A percentile compares a stretch with the other conserved stretches of the same genome.
Conservation (phyloP, 805 yeast species). For the Ogataea zsoltii region DNA sequence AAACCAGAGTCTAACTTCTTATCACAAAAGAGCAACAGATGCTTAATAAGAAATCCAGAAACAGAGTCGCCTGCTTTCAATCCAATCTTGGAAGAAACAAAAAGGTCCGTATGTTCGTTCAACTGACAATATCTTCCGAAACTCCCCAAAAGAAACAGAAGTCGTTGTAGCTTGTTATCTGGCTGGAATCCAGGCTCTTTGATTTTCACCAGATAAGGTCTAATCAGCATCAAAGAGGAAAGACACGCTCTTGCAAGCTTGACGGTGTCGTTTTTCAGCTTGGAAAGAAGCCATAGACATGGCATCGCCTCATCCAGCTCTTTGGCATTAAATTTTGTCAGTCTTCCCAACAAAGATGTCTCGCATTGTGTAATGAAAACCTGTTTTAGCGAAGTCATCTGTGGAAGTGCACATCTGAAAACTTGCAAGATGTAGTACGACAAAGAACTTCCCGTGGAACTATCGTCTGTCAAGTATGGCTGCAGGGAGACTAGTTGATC, state of each 20-base stretch:
- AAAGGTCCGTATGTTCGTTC: slow-evolving; percentile 43
- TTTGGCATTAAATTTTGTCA: slow-evolving; percentile 58
- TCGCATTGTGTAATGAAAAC: slow-evolving; percentile 53
- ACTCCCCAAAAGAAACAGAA: slow-evolving; percentile 64
- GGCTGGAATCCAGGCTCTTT: slow-evolving; percentile 22
- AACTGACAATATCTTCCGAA: slow-evolving; percentile 73
- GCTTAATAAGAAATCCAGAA: slow-evolving; percentile 57
- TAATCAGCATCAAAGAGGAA: slow-evolving; percentile 54
- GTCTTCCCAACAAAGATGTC: slow-evolving; percentile 48
- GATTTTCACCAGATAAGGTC: slow-evolving; percentile 42
- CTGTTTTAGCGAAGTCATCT: slow-evolving; percentile 46
- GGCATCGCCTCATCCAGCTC: slow-evolving; percentile 79
- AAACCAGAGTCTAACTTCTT: slow-evolving; percentile 32
- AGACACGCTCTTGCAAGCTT: slow-evolving; percentile 63
- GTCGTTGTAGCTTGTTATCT: slow-evolving; percentile 52
- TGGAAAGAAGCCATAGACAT: slow-evolving; percentile 58
- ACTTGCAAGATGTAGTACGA: slow-evolving; percentile 55
- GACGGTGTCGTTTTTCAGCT: slow-evolving; percentile 43
- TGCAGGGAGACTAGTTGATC: slow-evolving; percentile 67
- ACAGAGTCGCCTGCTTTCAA: slow-evolving; percentile 55
- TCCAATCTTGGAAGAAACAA: slow-evolving; percentile 41
- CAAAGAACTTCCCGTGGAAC: slow-evolving; percentile 38
- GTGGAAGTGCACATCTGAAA: slow-evolving; percentile 50
- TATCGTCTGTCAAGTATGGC: slow-evolving; percentile 58
- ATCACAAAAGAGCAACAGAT: slow-evolving; percentile 54